Conservation (phyloP, 225 moss, liverwort and hornwort species). For the Pleurozium schreberi region DNA sequence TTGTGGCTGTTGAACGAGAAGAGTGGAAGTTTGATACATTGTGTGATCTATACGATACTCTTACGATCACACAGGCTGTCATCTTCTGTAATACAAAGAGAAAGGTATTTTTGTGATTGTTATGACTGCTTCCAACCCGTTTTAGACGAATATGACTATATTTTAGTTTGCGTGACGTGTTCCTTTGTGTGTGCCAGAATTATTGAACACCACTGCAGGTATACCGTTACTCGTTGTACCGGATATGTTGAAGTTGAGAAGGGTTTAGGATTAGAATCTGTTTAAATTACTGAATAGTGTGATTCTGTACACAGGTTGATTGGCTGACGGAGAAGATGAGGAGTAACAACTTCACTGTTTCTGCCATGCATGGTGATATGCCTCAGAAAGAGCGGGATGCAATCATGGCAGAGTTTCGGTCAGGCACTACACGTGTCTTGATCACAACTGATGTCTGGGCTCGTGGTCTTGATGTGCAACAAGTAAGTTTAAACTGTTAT, state of each 20-base stretch:
- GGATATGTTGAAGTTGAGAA: not conserved
- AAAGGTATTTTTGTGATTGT: slow-evolving; percentile 25
- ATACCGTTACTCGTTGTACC: not conserved
- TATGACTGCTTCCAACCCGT: not conserved
- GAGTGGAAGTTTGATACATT: slow-evolving; percentile 93
- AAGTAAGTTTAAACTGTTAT: not conserved
- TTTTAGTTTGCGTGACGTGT: not conserved
- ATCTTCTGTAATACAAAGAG: slow-evolving; percentile 91
- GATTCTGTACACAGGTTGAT: slow-evolving; percentile 35
- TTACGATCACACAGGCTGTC: slow-evolving; percentile 83
- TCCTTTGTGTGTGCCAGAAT: not conserved
- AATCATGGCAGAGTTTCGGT: slow-evolving; percentile 87
- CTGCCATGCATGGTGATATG: slow-evolving; percentile 97
- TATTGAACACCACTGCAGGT: not conserved
- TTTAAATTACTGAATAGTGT: not conserved
- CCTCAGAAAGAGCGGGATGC: slow-evolving; percentile 89
- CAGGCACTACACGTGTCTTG: slow-evolving; percentile 74
- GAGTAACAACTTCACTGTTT: slow-evolving; percentile 82
- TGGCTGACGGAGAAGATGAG: slow-evolving; percentile 94
- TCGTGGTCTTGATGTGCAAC: slow-evolving; percentile 78
- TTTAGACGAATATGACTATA: not conserved
- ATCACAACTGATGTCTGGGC: slow-evolving; percentile 96
- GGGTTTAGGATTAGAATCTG: not conserved
- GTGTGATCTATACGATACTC: slow-evolving; percentile 80
- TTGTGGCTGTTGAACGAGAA: slow-evolving; percentile 83